Evolutionary conservation across 2,329 filamentous ascomycete genomes (phyloP).

Genomic region (Epichloe sylvatica): DNA sequence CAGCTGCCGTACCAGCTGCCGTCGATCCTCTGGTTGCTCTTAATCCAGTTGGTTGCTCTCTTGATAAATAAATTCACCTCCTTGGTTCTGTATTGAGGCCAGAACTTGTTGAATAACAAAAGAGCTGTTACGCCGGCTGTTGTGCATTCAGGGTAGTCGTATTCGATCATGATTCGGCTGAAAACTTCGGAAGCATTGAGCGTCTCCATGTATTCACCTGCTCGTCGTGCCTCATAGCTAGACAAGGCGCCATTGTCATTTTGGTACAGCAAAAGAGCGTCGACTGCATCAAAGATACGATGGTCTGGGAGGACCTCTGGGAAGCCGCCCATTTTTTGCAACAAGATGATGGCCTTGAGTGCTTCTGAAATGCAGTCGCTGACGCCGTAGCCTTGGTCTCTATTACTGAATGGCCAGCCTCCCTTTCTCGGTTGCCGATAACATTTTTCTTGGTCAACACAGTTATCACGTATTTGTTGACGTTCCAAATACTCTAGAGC

Average conservation of each 20-base stretch:
- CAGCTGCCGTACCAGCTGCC: conserved; percentile 97
- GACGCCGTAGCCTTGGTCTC: conserved; percentile 84
- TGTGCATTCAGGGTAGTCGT: conserved; percentile 95
- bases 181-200: conserved; percentile 96
- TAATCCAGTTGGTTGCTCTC: conserved; percentile 70
- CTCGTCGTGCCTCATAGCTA: conserved; percentile 77
- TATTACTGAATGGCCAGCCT: conserved; percentile 91
- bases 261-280: conserved; percentile 84
- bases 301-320: conserved; percentile 60
- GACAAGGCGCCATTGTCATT: conserved; percentile 75
- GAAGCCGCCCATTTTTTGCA: conserved; percentile 68
- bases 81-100: conserved; percentile 61
- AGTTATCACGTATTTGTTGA: conserved; percentile 81
- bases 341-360: conserved; percentile 69
- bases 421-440: conserved; percentile 88
- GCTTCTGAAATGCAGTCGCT: conserved; percentile 91
- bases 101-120: conserved; percentile 65
- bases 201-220: conserved; percentile 62
- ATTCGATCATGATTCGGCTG: conserved; percentile 94
- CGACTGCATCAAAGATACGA: conserved; percentile 74
- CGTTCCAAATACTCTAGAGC: conserved; percentile 76
- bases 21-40: conserved; percentile 59
- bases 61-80: conserved; percentile 65
- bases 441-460: conserved; percentile 59
- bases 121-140: conserved; percentile 85